phyloP scores from a whole-genome alignment of 345 rosid species.

The Salix viminalis region DNA sequence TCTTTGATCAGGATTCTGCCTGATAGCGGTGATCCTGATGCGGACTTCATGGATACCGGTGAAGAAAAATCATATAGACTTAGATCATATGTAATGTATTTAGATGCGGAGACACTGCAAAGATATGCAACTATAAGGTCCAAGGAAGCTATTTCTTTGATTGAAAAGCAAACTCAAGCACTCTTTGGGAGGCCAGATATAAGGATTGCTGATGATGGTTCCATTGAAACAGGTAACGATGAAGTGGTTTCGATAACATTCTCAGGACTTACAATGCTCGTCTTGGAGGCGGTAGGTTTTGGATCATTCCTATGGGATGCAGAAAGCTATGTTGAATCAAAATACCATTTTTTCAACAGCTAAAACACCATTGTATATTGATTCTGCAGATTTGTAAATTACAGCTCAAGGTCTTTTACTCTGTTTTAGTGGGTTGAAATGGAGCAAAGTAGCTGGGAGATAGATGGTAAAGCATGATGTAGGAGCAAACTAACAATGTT shows the following conservation, averaged over 20 bases:
- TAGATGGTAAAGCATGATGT: background rate
- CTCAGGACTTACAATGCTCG: conserved; percentile 79
- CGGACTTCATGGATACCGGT: conserved; percentile 24
- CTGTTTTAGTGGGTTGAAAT: background rate
- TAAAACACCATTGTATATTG: background rate
- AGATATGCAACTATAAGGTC: conserved; percentile 87
- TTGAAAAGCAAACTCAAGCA: conserved; percentile 88
- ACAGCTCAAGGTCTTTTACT: background rate
- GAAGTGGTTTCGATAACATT: conserved; percentile 52
- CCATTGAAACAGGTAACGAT: conserved; percentile 56
- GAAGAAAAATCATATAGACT: conserved; percentile 48
- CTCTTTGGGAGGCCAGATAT: conserved; percentile 85
- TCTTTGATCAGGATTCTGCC: conserved; percentile 57
- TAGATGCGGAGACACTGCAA: conserved; percentile 88
- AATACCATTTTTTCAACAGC: conserved; percentile 61
- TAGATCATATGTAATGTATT: conserved; percentile 73
- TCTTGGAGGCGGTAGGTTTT: conserved; percentile 81
- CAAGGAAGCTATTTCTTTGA: conserved; percentile 73
- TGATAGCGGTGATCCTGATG: conserved; percentile 23
- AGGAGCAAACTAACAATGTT: too few species aligned
- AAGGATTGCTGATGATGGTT: conserved; percentile 66
- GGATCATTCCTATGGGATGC: conserved; percentile 94
- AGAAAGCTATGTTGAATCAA: conserved; percentile 80
- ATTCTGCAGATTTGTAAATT: background rate
- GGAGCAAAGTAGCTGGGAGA: background rate